These are phyloP conservation scores for Aspergillus felis DNA, from an alignment of 2,329 filamentous ascomycete species.

Conservation along the genomic window DNA sequence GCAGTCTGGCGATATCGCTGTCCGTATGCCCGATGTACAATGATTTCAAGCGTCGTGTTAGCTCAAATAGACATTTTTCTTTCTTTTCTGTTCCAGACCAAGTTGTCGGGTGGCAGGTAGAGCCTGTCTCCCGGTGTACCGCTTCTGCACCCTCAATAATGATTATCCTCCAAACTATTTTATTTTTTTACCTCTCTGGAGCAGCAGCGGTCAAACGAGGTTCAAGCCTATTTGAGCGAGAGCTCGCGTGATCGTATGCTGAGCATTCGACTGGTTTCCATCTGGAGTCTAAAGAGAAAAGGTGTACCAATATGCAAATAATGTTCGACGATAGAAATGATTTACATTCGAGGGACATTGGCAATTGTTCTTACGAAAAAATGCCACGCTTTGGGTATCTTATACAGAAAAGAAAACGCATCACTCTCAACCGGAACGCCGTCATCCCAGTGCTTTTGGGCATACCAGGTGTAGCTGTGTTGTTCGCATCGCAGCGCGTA, in stretches of 20 bases:
- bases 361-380: background rate
- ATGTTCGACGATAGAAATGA: background rate
- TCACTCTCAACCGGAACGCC: slow-evolving; percentile 2
- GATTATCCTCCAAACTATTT: background rate
- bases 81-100: background rate
- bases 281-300: background rate
- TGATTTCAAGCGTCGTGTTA: slow-evolving; percentile 41
- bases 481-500: no score
- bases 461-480: background rate
- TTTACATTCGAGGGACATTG: background rate
- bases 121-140: background rate
- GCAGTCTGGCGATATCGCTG: slow-evolving; percentile 93
- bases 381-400: background rate
- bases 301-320: background rate
- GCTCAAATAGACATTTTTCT: slow-evolving; percentile 3
- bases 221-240: background rate
- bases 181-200: background rate
- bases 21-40: slow-evolving; percentile 86
- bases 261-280: background rate
- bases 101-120: background rate
- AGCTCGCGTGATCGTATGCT: background rate
- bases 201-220: background rate
- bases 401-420: background rate
- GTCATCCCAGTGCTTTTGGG: slow-evolving; percentile 1
- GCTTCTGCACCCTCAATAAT: background rate